Evolutionary conservation across 768 basidiomycete species (phyloP), one percentile per base, ranked within the genome.

Genomic region (Lactarius akahatsu): DNA sequence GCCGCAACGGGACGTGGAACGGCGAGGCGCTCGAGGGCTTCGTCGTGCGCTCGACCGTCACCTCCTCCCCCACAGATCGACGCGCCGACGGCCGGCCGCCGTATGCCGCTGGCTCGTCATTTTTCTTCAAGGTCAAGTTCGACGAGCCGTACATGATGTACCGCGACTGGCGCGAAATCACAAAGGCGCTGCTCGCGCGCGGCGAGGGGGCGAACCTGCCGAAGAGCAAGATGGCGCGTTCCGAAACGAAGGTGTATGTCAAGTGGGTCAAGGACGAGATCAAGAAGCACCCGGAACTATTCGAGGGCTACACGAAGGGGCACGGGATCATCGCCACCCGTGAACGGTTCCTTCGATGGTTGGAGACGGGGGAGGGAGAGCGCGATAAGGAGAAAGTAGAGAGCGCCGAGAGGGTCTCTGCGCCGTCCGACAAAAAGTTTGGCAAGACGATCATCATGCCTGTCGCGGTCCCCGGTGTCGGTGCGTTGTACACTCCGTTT

Each of bases 111-210:
- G 92, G 90, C 36, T 86, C 90, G 2, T 89, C 93, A 0, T 96
- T 98, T 82, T 98, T 99, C 83, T 98, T 97, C 87, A 99, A 99
- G 75, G 83, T 98, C 79, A 99, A 99, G 75, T 98, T 98, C 76
- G 95, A 98, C 76, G 94, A 98, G 73, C 96, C 96, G 2, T 99
- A 99, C 75, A 88, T 98, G 84, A 96, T 96, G 87, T 98, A 97
- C 78, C 89, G 97, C 63, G 92, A 96, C 74, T 98, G 95, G 94
- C 84, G 96, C 63, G 96, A 98, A 77, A 82, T 96, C 61, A 98
- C 97, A 7, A 92, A 92, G 74, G 77, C 75, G 13, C 80, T 96
- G n/a, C 80, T 95, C 10, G 72, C 78, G 60, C 69, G 73, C 45
- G 72, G 71, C 60, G 76, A 66, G 18, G 72, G 77, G 1, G 75